Evolutionary conservation across 2,329 filamentous ascomycete species (phyloP).

Genomic region (Cadophora sp.): DNA sequence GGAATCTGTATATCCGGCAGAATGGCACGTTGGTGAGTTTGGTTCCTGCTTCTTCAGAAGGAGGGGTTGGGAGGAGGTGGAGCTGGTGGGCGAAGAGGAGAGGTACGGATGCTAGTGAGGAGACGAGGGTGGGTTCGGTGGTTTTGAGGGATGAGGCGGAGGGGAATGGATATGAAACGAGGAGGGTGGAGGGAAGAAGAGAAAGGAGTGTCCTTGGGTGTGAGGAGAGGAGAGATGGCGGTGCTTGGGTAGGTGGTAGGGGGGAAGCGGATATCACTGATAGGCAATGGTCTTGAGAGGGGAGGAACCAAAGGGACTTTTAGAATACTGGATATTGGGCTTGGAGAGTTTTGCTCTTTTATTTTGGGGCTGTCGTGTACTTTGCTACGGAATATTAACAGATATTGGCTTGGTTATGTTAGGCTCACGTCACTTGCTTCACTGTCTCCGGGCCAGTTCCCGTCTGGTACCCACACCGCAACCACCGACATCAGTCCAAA

Average conservation of each 20-base stretch:
- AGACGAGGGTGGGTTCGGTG: background rate
- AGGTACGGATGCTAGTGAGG: background rate
- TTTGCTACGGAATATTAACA: no score
- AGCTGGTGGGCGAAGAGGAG: conserved; percentile 1
- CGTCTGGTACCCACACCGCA: no score
- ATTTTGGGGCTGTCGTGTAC: no score
- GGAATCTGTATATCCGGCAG: background rate
- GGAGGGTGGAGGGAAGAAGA: background rate
- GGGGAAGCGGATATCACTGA: no score
- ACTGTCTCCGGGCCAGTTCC: no score
- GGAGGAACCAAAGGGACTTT: no score
- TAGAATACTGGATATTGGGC: no score
- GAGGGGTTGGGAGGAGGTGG: background rate
- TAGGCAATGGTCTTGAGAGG: no score
- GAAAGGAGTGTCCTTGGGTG: background rate
- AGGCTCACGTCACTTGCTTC: no score
- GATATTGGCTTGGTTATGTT: no score
- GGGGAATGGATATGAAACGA: background rate
- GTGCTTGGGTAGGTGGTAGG: background rate
- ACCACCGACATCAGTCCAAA: no score
- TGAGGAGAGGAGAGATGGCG: background rate
- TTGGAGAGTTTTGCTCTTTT: no score
- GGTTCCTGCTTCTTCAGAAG: background rate
- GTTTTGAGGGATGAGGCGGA: background rate
- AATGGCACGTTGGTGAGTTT: background rate